phyloP scores from a whole-genome alignment of 176 grass and related monocot species.

The Lolium perenne region DNA sequence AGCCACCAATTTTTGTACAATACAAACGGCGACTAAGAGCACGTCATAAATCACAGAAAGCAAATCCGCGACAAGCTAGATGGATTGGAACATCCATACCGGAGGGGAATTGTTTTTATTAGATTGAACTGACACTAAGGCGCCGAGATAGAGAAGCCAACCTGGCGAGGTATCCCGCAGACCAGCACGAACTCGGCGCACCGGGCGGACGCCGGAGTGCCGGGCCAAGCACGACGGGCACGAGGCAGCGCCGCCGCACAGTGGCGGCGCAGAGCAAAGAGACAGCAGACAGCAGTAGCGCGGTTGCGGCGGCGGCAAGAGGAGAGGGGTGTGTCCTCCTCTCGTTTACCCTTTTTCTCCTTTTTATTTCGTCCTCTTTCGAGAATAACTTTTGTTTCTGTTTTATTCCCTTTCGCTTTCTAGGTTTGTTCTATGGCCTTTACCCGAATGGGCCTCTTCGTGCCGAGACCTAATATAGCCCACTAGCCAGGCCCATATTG shows the following conservation, averaged over 20 bases:
- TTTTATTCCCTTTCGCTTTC: neutral
- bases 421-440: neutral
- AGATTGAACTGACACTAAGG: neutral
- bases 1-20: neutral
- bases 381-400: neutral
- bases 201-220: neutral
- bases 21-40: neutral
- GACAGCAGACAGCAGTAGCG: neutral
- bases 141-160: neutral
- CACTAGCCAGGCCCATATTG: too few species aligned
- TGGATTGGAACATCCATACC: neutral
- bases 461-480: too few species aligned
- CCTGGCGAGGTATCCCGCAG: conserved; percentile 15
- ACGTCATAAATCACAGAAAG: neutral
- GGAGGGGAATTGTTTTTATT: too few species aligned
- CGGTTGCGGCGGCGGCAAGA: neutral
- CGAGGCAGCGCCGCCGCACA: neutral
- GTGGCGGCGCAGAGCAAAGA: neutral
- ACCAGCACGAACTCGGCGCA: conserved; percentile 2
- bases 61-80: neutral
- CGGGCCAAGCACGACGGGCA: too few species aligned
- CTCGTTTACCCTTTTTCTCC: neutral
- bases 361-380: neutral
- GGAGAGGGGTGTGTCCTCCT: neutral
- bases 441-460: too few species aligned